Percentiles rank a stretch among this genome's conserved stretches.
These are phyloP conservation scores for Gossypium herbaceum DNA, from an alignment of 345 rosid genomes.

Conservation along the genomic window DNA sequence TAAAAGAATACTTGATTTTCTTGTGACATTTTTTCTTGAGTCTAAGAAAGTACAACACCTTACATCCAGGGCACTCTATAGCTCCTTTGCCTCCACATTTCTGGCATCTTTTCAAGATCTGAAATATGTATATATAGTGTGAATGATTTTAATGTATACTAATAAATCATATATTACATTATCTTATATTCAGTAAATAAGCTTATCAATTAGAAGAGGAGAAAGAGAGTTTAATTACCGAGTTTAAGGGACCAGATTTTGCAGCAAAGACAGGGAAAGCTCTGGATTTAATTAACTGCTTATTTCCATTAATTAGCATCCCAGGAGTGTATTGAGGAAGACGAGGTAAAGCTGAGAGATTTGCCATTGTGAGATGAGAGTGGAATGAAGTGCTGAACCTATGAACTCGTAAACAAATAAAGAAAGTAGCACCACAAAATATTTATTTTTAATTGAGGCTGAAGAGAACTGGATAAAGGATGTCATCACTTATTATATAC, in stretches of 20 bases:
- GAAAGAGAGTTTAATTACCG: slow-evolving; percentile 32
- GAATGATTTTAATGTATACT: not conserved
- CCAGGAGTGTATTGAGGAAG: slow-evolving; percentile 3
- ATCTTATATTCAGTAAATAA: not conserved
- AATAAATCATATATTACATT: not conserved
- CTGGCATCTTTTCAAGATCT: slow-evolving; percentile 55
- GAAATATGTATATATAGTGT: not conserved
- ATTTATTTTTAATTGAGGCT: not conserved
- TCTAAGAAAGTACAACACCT: slow-evolving; percentile 34
- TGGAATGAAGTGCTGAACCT: not conserved
- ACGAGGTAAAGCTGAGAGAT: not conserved
- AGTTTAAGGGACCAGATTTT: slow-evolving; percentile 47
- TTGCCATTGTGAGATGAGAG: not conserved
- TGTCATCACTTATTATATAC: too few species aligned
- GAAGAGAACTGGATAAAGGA: not conserved
- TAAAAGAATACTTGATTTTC: too few species aligned
- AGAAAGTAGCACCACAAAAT: not conserved
- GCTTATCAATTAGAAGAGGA: not conserved
- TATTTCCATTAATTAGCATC: not conserved
- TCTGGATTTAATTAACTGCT: slow-evolving; percentile 12
- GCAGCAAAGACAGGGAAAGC: slow-evolving; percentile 31
- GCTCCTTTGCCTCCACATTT: slow-evolving; percentile 70
- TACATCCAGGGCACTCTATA: slow-evolving; percentile 76
- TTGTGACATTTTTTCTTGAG: too few species aligned
- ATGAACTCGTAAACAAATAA: not conserved